phyloP scores from a whole-genome alignment of 2,329 filamentous ascomycete genomes.

The Bisporella sp. region DNA sequence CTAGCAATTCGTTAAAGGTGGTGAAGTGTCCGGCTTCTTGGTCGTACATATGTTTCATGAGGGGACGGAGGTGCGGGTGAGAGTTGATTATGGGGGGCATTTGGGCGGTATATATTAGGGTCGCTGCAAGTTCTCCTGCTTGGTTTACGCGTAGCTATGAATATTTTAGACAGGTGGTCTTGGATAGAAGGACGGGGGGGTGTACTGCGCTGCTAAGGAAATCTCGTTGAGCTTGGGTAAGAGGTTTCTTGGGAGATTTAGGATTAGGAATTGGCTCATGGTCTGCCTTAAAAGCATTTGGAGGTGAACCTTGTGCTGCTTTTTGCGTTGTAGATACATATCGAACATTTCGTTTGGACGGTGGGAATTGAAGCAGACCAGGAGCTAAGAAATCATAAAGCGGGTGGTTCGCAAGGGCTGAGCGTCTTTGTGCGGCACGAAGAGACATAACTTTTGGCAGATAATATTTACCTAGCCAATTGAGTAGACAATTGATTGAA shows the following conservation, averaged over 20 bases:
- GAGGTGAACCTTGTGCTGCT: not conserved
- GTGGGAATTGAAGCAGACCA: conserved; percentile 19
- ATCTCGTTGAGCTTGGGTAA: conserved; percentile 63
- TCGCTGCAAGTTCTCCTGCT: conserved; percentile 93
- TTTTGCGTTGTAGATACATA: conserved; percentile 16
- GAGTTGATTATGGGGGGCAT: conserved; percentile 71
- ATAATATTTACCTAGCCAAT: not conserved
- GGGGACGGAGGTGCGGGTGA: conserved; percentile 78
- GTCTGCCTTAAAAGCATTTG: conserved; percentile 28
- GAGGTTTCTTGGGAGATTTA: conserved; percentile 31
- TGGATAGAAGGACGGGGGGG: conserved; percentile 1
- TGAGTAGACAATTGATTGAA: no score
- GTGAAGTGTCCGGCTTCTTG: conserved; percentile 84
- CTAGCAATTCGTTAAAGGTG: conserved; percentile 78
- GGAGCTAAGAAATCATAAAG: conserved; percentile 34
- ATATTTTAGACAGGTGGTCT: not conserved
- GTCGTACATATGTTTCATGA: conserved; percentile 98
- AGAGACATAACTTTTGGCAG: conserved; percentile 11
- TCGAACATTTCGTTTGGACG: conserved; percentile 8
- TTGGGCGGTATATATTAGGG: conserved; percentile 87
- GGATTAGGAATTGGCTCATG: conserved; percentile 13
- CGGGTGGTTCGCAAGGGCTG: conserved; percentile 12
- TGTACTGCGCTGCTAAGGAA: conserved; percentile 69
- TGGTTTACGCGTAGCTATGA: conserved; percentile 84
- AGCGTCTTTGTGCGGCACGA: conserved; percentile 6